Evolutionary conservation across 1,284 basidiomycete species (phyloP).

Genomic region (Marasmius sp.): DNA sequence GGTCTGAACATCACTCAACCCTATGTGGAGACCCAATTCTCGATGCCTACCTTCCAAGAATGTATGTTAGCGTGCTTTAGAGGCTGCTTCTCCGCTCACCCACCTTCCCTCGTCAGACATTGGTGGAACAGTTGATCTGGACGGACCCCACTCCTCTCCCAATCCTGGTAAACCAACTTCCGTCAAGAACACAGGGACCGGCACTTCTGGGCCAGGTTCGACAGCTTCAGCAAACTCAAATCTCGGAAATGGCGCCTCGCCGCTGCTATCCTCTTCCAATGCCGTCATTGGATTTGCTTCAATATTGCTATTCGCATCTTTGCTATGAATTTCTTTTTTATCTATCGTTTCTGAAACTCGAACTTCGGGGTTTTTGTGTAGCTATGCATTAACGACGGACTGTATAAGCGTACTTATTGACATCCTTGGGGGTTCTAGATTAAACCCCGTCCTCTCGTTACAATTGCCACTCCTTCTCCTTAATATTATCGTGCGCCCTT

Average conservation of each 20-base stretch:
- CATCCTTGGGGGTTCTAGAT: too few relatives aligned
- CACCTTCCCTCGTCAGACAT: background rate
- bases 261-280: background rate
- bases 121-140: background rate
- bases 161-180: background rate
- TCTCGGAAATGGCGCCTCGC: background rate
- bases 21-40: constrained; percentile 43
- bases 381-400: too few relatives aligned
- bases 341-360: background rate
- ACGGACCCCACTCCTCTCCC: background rate
- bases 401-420: too few relatives aligned
- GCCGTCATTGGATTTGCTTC: background rate
- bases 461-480: too few relatives aligned
- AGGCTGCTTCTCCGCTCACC: background rate
- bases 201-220: background rate
- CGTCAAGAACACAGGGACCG: background rate
- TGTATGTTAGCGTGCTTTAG: constrained; percentile 30
- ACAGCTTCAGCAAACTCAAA: background rate
- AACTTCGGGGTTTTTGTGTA: too few relatives aligned
- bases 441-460: too few relatives aligned
- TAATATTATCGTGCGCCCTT: too few relatives aligned
- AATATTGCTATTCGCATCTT: background rate
- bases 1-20: constrained; percentile 46
- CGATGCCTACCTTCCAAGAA: constrained; percentile 41
- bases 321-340: background rate